Conservation (phyloP, 1,139 yeast genomes). For the Geotrichum klebahnii region DNA sequence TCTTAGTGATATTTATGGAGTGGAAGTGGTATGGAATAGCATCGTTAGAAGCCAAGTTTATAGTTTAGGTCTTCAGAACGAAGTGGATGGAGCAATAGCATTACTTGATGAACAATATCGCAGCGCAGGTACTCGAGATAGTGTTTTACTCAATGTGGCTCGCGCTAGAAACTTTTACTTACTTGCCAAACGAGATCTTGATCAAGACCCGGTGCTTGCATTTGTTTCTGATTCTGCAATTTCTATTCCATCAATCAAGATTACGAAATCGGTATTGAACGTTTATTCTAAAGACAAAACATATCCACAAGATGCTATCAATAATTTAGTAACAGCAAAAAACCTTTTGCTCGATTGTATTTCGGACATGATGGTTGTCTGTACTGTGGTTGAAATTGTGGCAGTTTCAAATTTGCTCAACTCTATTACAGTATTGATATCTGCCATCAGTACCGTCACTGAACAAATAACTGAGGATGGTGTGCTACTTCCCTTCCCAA, state of each 20-base stretch:
- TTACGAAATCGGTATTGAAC: not conserved
- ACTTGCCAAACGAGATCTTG: conserved; percentile 29
- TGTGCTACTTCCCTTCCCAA: conserved; percentile 12
- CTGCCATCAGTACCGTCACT: conserved; percentile 28
- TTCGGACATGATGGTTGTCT: conserved; percentile 18
- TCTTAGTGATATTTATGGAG: conserved; percentile 23
- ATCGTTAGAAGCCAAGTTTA: conserved; percentile 28
- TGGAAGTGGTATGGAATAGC: conserved; percentile 27
- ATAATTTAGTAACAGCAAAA: conserved; percentile 21
- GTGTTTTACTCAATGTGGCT: conserved; percentile 25
- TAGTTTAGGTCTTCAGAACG: conserved; percentile 30
- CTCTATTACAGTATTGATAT: conserved; percentile 33
- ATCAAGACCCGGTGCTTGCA: conserved; percentile 46
- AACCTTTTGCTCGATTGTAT: conserved; percentile 16
- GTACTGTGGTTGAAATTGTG: conserved; percentile 28
- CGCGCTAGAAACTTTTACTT: conserved; percentile 29
- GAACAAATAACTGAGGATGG: not conserved
- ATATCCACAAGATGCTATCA: conserved; percentile 13
- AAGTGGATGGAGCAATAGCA: conserved; percentile 26
- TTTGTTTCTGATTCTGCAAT: conserved; percentile 48
- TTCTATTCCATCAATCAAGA: conserved; percentile 42
- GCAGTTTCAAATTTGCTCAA: conserved; percentile 27
- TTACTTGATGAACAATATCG: conserved; percentile 22
- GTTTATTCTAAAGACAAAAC: not conserved
- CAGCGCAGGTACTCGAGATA: conserved; percentile 25